Conservation (phyloP, 306 rosid genomes). For the Castanea mollissima region DNA sequence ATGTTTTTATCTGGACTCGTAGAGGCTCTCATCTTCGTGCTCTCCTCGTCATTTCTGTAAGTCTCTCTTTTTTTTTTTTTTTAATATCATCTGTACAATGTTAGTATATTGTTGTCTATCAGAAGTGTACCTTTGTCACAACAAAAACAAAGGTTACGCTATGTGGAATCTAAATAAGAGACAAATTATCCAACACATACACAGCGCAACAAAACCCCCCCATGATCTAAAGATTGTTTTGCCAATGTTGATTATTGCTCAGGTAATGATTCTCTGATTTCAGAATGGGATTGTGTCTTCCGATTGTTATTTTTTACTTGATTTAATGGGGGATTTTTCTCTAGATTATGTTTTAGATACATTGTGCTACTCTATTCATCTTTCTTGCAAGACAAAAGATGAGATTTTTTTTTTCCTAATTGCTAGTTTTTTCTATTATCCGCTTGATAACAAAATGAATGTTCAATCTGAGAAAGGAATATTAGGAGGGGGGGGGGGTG, state of each 20-base stretch:
- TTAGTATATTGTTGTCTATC: not conserved
- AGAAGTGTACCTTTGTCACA: not conserved
- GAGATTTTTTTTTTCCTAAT: too few relatives aligned
- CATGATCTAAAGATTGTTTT: not conserved
- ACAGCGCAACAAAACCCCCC: not conserved
- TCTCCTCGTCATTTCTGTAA: slow-evolving; percentile 78
- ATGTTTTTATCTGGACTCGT: slow-evolving; percentile 69
- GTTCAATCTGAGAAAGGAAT: too few relatives aligned
- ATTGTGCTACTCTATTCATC: too few relatives aligned
- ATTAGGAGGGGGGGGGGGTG: too few relatives aligned
- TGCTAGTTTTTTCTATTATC: too few relatives aligned
- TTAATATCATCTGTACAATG: not conserved
- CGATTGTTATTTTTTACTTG: not conserved
- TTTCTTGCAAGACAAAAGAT: too few relatives aligned
- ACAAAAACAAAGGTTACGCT: not conserved
- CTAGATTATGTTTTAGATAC: too few relatives aligned
- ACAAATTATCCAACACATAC: not conserved
- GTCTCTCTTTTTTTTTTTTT: slow-evolving; percentile 22
- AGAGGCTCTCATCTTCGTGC: slow-evolving; percentile 76
- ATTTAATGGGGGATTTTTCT: not conserved
- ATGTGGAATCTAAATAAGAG: not conserved
- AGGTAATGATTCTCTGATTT: not conserved
- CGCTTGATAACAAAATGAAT: too few relatives aligned
- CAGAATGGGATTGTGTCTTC: not conserved
- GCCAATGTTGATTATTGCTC: not conserved